Base-by-base conservation (phyloP, 225 moss, liverwort and hornwort genomes). In the Polytrichum formosum region DNA sequence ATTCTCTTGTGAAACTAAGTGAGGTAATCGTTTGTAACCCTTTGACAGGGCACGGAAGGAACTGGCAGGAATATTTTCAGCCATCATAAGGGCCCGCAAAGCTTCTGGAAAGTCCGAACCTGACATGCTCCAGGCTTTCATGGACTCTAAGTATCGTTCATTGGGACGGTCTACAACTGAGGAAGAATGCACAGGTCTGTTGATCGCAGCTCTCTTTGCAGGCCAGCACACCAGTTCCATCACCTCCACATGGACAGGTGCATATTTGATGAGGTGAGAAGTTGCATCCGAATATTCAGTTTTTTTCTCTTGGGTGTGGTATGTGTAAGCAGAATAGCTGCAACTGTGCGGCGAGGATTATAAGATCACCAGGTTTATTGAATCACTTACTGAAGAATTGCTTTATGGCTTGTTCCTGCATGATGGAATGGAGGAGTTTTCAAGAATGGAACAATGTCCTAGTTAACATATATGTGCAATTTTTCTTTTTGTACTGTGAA, bases 221-320 rank as follows among this genome's bases (percentile, higher is more conserved):
- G 98, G 98, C 56, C 98, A 98, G 79, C 98, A 98, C 66, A 98
- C 98, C 0, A 98, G 98, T 67, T 98, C 98, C 18, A 98, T 98
- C 70, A 98, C 98, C 37, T 87, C 98, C 27, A 88, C 90, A n/a
- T 98, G 98, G 98, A 89, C 85, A 23, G 98, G 98, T 31, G 83
- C 94, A 67, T 94, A 98, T 70, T 77, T 98, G 13, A 79, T 93
- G 81, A 87, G 82, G 96, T 97, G 66, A 81, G 90, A 59, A 58
- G 46, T 16, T 46, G 46, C 46, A 46, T 16, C 46, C 16, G 46
- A 46, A 13, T 4, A 46, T 46, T 46, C 46, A 46, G 16, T 46
- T 46, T 37, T 37, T 16, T 16, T 13, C 46, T 13, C 46, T 13
- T 31, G 31, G 29, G 31, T 31, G 31, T 13, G 46, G 16, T 13